These are phyloP conservation scores for Penicillium decumbens DNA, from an alignment of 2,329 filamentous ascomycete species.

Conservation along the genomic window DNA sequence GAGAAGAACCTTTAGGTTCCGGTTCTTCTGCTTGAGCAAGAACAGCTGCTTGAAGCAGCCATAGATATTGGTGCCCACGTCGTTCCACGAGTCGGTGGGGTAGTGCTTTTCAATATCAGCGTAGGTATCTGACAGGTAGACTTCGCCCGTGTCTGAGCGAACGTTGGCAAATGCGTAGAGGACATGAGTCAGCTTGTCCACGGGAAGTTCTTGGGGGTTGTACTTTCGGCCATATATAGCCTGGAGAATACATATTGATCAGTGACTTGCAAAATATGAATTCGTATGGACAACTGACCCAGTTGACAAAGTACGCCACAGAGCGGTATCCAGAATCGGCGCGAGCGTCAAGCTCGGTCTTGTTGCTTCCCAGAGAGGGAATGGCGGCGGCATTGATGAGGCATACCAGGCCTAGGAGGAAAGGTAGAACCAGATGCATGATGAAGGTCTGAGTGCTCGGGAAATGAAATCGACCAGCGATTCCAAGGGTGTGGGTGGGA, in stretches of 20 bases:
- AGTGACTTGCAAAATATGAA: background rate
- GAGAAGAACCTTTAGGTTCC: constrained; percentile 72
- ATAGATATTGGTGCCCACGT: constrained; percentile 67
- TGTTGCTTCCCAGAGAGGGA: constrained; percentile 1
- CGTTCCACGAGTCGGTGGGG: constrained; percentile 61
- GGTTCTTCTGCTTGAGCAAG: constrained; percentile 68
- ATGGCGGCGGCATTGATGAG: constrained; percentile 11
- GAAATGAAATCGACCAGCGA: constrained; percentile 10
- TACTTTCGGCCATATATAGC: constrained; percentile 84
- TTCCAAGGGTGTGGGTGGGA: background rate
- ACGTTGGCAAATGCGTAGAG: constrained; percentile 91
- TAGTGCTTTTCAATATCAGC: constrained; percentile 68
- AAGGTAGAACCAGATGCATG: constrained; percentile 12
- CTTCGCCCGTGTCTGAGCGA: constrained; percentile 67
- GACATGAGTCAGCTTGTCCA: constrained; percentile 76
- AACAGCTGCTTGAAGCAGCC: constrained; percentile 74
- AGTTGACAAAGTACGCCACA: constrained; percentile 47
- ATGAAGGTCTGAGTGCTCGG: constrained; percentile 2
- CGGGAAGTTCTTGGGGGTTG: constrained; percentile 74
- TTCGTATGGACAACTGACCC: constrained; percentile 28
- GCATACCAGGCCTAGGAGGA: constrained; percentile 11
- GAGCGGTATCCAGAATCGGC: constrained; percentile 26
- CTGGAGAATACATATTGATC: constrained; percentile 33
- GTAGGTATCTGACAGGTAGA: constrained; percentile 66
- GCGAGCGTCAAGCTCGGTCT: constrained; percentile 12